Conservation (phyloP, 352 stramenopile genomes). For the Phytophthora palmivora region DNA sequence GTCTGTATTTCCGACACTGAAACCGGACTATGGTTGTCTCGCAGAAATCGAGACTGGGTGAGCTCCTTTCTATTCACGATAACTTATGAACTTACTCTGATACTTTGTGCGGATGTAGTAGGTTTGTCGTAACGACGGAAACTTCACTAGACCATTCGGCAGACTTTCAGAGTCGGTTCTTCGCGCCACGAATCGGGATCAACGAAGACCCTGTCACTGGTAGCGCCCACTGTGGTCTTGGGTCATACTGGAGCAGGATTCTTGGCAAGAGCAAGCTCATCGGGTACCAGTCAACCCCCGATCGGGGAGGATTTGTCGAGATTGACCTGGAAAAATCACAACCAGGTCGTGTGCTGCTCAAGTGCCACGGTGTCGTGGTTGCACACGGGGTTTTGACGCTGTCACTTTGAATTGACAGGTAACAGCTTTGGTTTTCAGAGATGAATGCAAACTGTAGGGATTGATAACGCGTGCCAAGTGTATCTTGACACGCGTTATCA, state of each 20-base stretch:
- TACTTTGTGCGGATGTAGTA: background rate
- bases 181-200: constrained; percentile 86
- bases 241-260: constrained; percentile 72
- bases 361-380: constrained; percentile 28
- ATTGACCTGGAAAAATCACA: constrained; percentile 18
- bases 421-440: background rate
- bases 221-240: constrained; percentile 85
- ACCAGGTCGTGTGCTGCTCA: constrained; percentile 37
- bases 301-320: constrained; percentile 37
- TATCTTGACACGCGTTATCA: too few relatives aligned
- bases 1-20: background rate
- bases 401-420: background rate
- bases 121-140: constrained; percentile 16
- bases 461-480: too few relatives aligned
- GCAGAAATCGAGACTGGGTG: constrained; percentile 8
- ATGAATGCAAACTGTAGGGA: too few relatives aligned
- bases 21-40: constrained; percentile 2
- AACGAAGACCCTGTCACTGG: constrained; percentile 93
- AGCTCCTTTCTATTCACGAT: background rate
- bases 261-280: constrained; percentile 33
- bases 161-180: constrained; percentile 69
- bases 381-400: background rate
- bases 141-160: background rate
- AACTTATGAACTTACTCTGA: background rate
- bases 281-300: constrained; percentile 34